phyloP scores from a whole-genome alignment of 2,329 filamentous ascomycete genomes.

The Fusarium hostae region DNA sequence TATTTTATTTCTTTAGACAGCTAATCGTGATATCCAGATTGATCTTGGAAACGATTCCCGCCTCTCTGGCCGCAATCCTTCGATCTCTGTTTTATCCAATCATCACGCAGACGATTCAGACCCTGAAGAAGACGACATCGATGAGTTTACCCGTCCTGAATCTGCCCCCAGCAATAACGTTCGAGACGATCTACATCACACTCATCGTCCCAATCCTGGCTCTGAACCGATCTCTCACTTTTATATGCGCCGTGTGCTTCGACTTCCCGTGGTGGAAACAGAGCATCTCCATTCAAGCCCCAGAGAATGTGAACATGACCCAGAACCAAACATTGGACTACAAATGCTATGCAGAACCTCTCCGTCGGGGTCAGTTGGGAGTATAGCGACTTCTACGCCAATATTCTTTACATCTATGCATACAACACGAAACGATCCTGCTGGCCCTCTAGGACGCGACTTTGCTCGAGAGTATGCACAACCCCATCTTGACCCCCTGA shows the following conservation, averaged over 20 bases:
- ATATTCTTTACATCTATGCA: slow-evolving; percentile 55
- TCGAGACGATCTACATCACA: slow-evolving; percentile 34
- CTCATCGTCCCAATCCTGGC: too few relatives aligned
- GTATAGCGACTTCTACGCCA: slow-evolving; percentile 59
- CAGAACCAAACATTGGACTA: slow-evolving; percentile 33
- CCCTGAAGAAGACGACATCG: slow-evolving; percentile 68
- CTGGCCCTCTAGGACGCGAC: slow-evolving; percentile 45
- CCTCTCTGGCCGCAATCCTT: slow-evolving; percentile 44
- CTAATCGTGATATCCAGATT: slow-evolving; percentile 53
- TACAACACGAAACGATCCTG: slow-evolving; percentile 57
- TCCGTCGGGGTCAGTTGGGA: slow-evolving; percentile 49
- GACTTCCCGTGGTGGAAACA: too few relatives aligned
- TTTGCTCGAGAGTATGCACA: slow-evolving; percentile 61
- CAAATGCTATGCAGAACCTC: slow-evolving; percentile 53
- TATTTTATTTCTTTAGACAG: not conserved
- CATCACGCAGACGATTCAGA: slow-evolving; percentile 56
- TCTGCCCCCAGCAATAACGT: slow-evolving; percentile 54
- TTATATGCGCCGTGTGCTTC: too few relatives aligned
- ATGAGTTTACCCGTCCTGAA: slow-evolving; percentile 60
- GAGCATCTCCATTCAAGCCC: not conserved
- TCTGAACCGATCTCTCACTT: too few relatives aligned
- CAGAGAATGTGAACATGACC: slow-evolving; percentile 13
- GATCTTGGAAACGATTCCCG: slow-evolving; percentile 71
- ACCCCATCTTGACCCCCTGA: slow-evolving; percentile 18
- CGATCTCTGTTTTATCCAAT: slow-evolving; percentile 47